Conservation (phyloP, 164 flowering plant genomes). For the Saururus chinensis region DNA sequence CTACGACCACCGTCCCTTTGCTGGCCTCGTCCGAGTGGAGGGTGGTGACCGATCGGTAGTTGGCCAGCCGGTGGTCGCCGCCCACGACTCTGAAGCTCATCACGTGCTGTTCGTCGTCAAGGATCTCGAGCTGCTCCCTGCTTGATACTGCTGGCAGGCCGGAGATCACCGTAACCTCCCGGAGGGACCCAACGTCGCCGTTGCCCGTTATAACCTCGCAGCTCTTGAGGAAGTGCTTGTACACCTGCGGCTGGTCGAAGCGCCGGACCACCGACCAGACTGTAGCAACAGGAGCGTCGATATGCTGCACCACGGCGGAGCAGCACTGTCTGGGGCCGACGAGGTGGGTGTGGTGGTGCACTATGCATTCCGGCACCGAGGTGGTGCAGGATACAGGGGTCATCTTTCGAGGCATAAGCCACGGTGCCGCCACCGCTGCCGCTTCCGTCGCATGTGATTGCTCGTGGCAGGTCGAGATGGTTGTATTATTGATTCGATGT, state of each 20-base stretch:
- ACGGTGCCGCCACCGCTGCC: too few relatives aligned
- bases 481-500: constrained; percentile 12
- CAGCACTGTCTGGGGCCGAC: constrained; percentile 61
- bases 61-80: constrained; percentile 69
- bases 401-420: not conserved
- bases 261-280: constrained; percentile 86
- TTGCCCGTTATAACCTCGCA: constrained; percentile 54
- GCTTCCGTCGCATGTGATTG: too few relatives aligned
- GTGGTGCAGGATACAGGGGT: not conserved
- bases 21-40: constrained; percentile 38
- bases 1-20: constrained; percentile 54
- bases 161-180: constrained; percentile 57
- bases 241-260: constrained; percentile 75
- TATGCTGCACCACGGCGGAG: constrained; percentile 56
- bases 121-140: constrained; percentile 73
- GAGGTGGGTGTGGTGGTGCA: constrained; percentile 36
- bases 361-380: constrained; percentile 32
- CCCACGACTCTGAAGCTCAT: constrained; percentile 71
- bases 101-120: constrained; percentile 71
- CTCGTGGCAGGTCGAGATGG: not conserved
- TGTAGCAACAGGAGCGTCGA: constrained; percentile 54
- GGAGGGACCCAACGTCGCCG: constrained; percentile 44
- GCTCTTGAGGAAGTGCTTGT: constrained; percentile 69
- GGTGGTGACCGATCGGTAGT: constrained; percentile 62
- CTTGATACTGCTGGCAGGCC: constrained; percentile 63